phyloP scores from a whole-genome alignment of 2,329 filamentous ascomycete genomes.

The Chaetomiaceae sp. region DNA sequence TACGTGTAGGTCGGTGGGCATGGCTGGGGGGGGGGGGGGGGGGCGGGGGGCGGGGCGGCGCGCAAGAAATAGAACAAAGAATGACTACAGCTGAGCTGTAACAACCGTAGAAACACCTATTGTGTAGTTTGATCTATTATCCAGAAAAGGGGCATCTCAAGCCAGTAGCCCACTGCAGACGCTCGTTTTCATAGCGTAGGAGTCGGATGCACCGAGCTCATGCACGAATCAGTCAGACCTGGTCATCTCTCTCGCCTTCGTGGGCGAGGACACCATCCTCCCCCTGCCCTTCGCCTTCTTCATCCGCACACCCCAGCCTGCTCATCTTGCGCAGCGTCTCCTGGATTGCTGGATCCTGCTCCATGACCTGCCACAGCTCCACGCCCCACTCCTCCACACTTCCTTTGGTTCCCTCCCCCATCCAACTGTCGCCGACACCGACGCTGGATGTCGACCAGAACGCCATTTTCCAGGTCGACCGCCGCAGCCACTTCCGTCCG shows the following conservation, averaged over 20 bases:
- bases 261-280: neutral
- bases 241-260: neutral
- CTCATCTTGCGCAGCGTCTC: conserved; percentile 38
- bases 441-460: conserved; percentile 12
- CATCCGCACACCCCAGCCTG: conserved; percentile 24
- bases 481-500: conserved; percentile 20
- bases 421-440: conserved; percentile 5
- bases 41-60: too few species aligned
- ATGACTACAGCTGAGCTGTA: too few species aligned
- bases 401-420: conserved; percentile 20
- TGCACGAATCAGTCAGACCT: neutral
- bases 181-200: too few species aligned
- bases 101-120: too few species aligned
- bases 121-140: too few species aligned
- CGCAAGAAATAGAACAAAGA: too few species aligned
- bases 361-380: conserved; percentile 53
- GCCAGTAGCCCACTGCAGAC: too few species aligned
- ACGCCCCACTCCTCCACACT: conserved; percentile 46
- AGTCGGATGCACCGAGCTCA: too few species aligned
- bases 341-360: conserved; percentile 42
- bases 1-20: too few species aligned
- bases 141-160: too few species aligned
- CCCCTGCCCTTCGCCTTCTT: neutral
- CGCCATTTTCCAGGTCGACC: conserved; percentile 15
- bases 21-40: too few species aligned